phyloP scores from a whole-genome alignment of 1,284 basidiomycete species.

The Sutorius eximius region DNA sequence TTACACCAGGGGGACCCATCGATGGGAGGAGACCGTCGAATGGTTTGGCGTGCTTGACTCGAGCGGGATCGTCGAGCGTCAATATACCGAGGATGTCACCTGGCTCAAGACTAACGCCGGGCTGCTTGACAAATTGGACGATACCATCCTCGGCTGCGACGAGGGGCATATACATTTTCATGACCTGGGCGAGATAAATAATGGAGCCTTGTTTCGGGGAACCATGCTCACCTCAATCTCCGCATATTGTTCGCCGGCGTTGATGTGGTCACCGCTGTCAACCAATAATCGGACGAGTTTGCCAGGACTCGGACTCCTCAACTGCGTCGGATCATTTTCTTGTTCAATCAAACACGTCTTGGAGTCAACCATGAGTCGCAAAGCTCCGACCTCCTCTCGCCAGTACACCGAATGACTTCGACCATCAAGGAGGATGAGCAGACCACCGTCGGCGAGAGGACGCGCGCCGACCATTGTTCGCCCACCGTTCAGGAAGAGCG shows the following conservation, averaged over 20 bases:
- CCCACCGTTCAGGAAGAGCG: constrained; percentile 94
- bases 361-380: constrained; percentile 92
- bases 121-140: constrained; percentile 97
- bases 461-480: constrained; percentile 88
- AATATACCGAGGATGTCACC: constrained; percentile 98
- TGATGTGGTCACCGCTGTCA: constrained; percentile 96
- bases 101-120: constrained; percentile 94
- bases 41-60: constrained; percentile 97
- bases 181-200: constrained; percentile 59
- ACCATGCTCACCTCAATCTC: constrained; percentile 82
- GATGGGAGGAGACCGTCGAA: constrained; percentile 91
- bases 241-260: constrained; percentile 94
- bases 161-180: constrained; percentile 99
- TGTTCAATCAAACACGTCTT: constrained; percentile 99
- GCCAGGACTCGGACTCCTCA: constrained; percentile 94
- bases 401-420: constrained; percentile 98
- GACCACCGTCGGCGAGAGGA: constrained; percentile 91
- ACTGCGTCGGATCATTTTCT: constrained; percentile 98
- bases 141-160: constrained; percentile 95
- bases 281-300: constrained; percentile 96
- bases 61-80: constrained; percentile 93
- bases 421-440: constrained; percentile 89
- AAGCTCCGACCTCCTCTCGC: constrained; percentile 96
- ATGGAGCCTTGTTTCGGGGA: neutral
- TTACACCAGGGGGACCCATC: constrained; percentile 83